A percentile compares a stretch with the other conserved stretches of the same genome.
These are phyloP conservation scores for Aspergillus jensenii DNA, from an alignment of 2,329 filamentous ascomycete species.

Conservation along the genomic window DNA sequence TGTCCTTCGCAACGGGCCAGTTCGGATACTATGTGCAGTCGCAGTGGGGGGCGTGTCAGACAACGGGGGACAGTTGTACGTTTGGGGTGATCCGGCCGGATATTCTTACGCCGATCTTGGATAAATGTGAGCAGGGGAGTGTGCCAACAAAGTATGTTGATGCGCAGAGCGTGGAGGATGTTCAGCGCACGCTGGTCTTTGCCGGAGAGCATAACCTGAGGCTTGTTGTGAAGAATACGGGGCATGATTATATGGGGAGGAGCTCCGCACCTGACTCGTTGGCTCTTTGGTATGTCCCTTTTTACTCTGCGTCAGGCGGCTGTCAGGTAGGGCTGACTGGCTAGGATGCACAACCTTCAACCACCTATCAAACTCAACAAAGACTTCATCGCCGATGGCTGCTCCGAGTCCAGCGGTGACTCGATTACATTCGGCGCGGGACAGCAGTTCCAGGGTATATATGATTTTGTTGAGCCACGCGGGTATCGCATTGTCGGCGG, in stretches of 20 bases:
- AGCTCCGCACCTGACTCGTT: constrained; percentile 13
- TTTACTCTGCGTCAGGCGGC: not conserved
- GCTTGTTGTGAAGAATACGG: constrained; percentile 15
- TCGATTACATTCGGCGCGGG: constrained; percentile 19
- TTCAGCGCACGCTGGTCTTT: constrained; percentile 10
- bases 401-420: constrained; percentile 7
- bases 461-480: constrained; percentile 16
- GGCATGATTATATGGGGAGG: constrained; percentile 16
- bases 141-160: constrained; percentile 13
- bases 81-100: not conserved
- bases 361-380: constrained; percentile 16
- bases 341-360: constrained; percentile 15
- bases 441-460: constrained; percentile 18
- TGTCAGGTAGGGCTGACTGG: not conserved
- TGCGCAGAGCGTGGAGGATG: constrained; percentile 8
- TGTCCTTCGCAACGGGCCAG: constrained; percentile 1
- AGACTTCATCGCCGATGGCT: constrained; percentile 14
- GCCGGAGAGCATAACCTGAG: constrained; percentile 3
- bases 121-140: constrained; percentile 10
- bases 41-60: constrained; percentile 13
- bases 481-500: constrained; percentile 17
- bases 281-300: constrained; percentile 11
- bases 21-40: constrained; percentile 5
- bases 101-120: not conserved
- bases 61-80: constrained; percentile 6